A percentile compares a stretch with the other conserved stretches of the same genome.
These are phyloP conservation scores for Phytophthora sansomeana DNA, from an alignment of 352 stramenopile species.

Conservation along the genomic window DNA sequence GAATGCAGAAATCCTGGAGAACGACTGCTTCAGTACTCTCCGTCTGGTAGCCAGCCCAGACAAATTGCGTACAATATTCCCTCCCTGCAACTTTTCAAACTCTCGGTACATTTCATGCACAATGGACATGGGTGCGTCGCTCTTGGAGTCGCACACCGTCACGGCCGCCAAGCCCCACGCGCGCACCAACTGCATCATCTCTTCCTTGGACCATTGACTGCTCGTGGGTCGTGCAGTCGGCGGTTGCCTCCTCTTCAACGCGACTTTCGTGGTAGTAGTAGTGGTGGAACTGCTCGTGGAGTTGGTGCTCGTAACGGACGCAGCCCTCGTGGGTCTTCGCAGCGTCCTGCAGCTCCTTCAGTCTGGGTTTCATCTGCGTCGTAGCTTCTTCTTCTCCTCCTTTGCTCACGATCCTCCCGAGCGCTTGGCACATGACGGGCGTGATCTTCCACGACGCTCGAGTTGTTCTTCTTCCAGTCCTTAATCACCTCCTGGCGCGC, in stretches of 20 bases:
- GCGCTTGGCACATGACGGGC: constrained; percentile 26
- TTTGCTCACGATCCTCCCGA: constrained; percentile 35
- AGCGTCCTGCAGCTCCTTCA: constrained; percentile 23
- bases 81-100: constrained; percentile 36
- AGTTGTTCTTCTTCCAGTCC: constrained; percentile 41
- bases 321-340: constrained; percentile 19
- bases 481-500: constrained; percentile 23
- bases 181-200: constrained; percentile 40
- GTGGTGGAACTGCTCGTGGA: background rate
- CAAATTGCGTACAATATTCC: constrained; percentile 30
- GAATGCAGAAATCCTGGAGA: constrained; percentile 35
- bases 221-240: constrained; percentile 1
- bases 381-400: constrained; percentile 17
- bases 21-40: constrained; percentile 43
- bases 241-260: constrained; percentile 21
- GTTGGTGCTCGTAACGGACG: background rate
- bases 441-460: constrained; percentile 43
- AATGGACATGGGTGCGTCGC: constrained; percentile 33
- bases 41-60: constrained; percentile 36
- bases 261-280: background rate
- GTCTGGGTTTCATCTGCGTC: background rate
- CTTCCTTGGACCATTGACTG: constrained; percentile 35
- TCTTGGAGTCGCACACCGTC: constrained; percentile 25
- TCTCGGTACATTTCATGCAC: constrained; percentile 41
- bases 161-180: constrained; percentile 36